Evolutionary conservation across 225 moss, liverwort and hornwort species (phyloP).

Genomic region (Sphagnum contortum): DNA sequence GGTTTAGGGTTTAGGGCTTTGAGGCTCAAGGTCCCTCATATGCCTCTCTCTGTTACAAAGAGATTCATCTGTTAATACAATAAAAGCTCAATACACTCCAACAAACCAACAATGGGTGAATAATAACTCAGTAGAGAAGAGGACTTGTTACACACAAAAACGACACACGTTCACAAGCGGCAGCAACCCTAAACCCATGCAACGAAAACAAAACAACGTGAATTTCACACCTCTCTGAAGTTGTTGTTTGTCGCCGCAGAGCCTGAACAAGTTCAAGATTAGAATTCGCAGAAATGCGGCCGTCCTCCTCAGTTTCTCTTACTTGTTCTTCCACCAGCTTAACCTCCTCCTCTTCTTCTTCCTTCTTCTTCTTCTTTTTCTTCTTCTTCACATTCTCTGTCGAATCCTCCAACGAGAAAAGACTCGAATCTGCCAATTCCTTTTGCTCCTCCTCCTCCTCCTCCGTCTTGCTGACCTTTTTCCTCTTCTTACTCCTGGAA

Average conservation of each 20-base stretch:
- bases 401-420: too few relatives aligned
- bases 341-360: not conserved
- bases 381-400: too few relatives aligned
- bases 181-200: not conserved
- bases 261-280: slow-evolving; percentile 64
- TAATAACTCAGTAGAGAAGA: too few relatives aligned
- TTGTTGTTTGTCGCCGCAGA: slow-evolving; percentile 52
- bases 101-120: not conserved
- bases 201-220: not conserved
- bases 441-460: not conserved
- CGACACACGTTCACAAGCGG: not conserved
- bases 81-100: not conserved
- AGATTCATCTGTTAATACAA: not conserved
- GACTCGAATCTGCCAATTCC: not conserved
- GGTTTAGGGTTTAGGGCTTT: too few relatives aligned
- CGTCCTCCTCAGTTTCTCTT: too few relatives aligned
- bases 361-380: too few relatives aligned
- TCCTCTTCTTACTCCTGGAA: not conserved
- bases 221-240: slow-evolving; percentile 25
- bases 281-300: not conserved
- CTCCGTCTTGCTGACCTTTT: not conserved
- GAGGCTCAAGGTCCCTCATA: too few relatives aligned
- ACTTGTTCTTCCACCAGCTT: not conserved
- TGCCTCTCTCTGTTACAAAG: too few relatives aligned
- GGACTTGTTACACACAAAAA: not conserved